Percentiles rank a stretch among this genome's conserved stretches.
Evolutionary conservation across 2,329 filamentous ascomycete species (phyloP).

Genomic region (Bisporella sp.): DNA sequence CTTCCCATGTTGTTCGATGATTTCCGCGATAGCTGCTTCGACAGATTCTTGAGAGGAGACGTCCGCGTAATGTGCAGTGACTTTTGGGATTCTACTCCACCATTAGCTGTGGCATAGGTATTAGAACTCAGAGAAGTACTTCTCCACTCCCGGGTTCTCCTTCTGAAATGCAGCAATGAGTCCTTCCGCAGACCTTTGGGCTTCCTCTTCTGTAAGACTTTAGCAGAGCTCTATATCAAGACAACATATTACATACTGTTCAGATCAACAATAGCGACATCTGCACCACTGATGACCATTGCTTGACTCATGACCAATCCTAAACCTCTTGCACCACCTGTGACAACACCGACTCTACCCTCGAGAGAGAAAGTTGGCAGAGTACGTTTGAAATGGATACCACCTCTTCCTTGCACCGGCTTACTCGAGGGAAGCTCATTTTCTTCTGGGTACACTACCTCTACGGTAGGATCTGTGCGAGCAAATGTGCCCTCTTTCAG

Average conservation of each 20-base stretch:
- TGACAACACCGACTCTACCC: constrained; percentile 76
- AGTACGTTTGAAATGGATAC: constrained; percentile 77
- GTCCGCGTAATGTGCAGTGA: constrained; percentile 87
- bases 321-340: constrained; percentile 81
- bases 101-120: not conserved
- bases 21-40: constrained; percentile 60
- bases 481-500: constrained; percentile 44
- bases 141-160: constrained; percentile 69
- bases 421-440: constrained; percentile 63
- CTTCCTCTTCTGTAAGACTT: constrained; percentile 64
- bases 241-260: constrained; percentile 58
- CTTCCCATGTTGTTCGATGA: constrained; percentile 65
- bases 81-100: constrained; percentile 58
- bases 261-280: constrained; percentile 88
- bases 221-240: constrained; percentile 7
- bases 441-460: constrained; percentile 72
- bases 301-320: constrained; percentile 92
- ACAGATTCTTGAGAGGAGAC: constrained; percentile 78
- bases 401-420: constrained; percentile 69
- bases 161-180: constrained; percentile 42
- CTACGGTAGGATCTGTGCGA: constrained; percentile 71
- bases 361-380: constrained; percentile 82
- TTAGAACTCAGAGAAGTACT: constrained; percentile 35
- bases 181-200: constrained; percentile 64
- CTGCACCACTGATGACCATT: constrained; percentile 78